A percentile compares a stretch with the other conserved stretches of the same genome.
Conservation (phyloP, 78 protist species). For the Tieghemostelium lacteum region DNA sequence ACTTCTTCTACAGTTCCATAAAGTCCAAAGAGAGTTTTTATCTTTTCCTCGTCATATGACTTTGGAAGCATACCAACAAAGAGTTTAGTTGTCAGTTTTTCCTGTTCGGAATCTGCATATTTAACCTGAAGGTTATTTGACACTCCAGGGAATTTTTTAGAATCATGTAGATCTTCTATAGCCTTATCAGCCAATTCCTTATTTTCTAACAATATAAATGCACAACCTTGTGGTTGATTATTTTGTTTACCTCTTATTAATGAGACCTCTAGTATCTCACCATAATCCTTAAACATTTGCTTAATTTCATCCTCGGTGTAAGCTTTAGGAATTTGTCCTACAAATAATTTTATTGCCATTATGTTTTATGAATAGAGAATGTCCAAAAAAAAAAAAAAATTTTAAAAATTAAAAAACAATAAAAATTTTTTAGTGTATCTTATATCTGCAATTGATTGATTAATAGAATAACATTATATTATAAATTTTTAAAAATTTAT, state of each 20-base stretch:
- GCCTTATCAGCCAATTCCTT: constrained; percentile 70
- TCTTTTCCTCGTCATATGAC: constrained; percentile 47
- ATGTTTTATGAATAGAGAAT: no score
- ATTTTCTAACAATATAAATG: constrained; percentile 56
- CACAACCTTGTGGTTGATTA: constrained; percentile 83
- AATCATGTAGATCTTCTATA: constrained; percentile 78
- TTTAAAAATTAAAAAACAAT: no score
- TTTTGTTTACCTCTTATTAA: constrained; percentile 25
- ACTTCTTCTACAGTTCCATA: constrained; percentile 87
- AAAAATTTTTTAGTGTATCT: no score
- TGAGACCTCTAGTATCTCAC: constrained; percentile 32
- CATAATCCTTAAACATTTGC: constrained; percentile 46
- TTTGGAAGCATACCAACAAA: constrained; percentile 89
- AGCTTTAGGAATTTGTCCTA: constrained; percentile 86
- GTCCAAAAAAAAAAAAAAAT: no score
- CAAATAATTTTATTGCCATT: constrained; percentile 76
- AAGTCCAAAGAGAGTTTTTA: constrained; percentile 50
- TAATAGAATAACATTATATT: no score
- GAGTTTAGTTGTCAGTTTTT: constrained; percentile 67
- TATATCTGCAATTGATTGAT: no score
- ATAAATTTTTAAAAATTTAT: no score
- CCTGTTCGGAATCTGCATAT: constrained; percentile 85
- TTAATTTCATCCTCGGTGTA: constrained; percentile 48
- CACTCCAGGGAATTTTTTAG: constrained; percentile 75
- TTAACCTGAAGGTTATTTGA: constrained; percentile 79